phyloP scores from a whole-genome alignment of 768 basidiomycete genomes.

The Leccinum aurantiacum region DNA sequence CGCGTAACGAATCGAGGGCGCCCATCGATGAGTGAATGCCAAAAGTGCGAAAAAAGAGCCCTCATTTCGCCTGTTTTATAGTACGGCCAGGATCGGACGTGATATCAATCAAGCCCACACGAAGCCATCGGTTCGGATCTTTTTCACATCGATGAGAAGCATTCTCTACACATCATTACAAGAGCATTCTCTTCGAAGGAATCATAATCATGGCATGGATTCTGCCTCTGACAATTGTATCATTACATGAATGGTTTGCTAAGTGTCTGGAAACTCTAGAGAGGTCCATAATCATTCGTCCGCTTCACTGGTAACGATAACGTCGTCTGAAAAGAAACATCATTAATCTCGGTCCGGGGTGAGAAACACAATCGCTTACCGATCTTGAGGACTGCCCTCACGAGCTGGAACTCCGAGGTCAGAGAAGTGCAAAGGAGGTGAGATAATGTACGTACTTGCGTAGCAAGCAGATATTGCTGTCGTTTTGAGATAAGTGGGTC shows the following conservation, averaged over 20 bases:
- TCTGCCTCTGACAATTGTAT: slow-evolving; percentile 9
- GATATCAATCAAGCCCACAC: neutral
- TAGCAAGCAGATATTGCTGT: slow-evolving; percentile 96
- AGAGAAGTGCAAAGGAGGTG: slow-evolving; percentile 2
- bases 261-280: slow-evolving; percentile 24
- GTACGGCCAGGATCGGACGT: neutral
- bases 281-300: slow-evolving; percentile 50
- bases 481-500: slow-evolving; percentile 97
- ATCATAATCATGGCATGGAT: neutral
- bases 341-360: slow-evolving; percentile 2
- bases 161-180: neutral
- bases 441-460: slow-evolving; percentile 58
- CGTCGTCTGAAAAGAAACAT: slow-evolving; percentile 57
- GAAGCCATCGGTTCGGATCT: neutral
- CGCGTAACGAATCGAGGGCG: slow-evolving; percentile 12
- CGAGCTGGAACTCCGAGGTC: slow-evolving; percentile 50
- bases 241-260: slow-evolving; percentile 27
- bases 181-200: neutral
- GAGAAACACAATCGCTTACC: slow-evolving; percentile 44
- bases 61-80: neutral
- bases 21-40: slow-evolving; percentile 18
- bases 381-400: slow-evolving; percentile 85
- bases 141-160: neutral
- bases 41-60: neutral
- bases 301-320: slow-evolving; percentile 69